Base-by-base conservation (phyloP, 768 basidiomycete genomes). In the Agrocybe pediades region DNA sequence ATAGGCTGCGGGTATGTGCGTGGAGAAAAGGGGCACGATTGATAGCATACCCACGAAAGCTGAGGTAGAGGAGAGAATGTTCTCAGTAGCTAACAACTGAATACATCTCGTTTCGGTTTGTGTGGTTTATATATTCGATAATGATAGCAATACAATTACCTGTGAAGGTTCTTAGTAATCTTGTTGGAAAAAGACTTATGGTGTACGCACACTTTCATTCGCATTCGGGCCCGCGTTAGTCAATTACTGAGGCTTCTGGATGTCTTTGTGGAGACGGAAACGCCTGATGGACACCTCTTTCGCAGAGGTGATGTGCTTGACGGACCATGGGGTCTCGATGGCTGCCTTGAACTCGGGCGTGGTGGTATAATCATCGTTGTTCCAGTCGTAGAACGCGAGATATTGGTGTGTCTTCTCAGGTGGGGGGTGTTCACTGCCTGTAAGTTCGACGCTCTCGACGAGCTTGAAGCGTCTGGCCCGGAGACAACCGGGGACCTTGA, bases 1-100 rank as follows among this genome's bases (percentile, higher is more conserved):
- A 41, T 56, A 84, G 83, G 84, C 83, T 15, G 82, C 84, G 6
- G 84, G 78, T 2, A 81, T 85, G 69, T 86, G 82, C 53, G 82
- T 83, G 11, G 83, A 85, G 65, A 77, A 71, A 51, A 65, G 66
- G 5, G 83, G 84, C 0, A 82, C 84, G 2, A 78, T 84, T 59
- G 82, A 84, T 51, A 84, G 82, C 58, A 76, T 84, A 55, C 84
- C 84, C 3, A 64, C 54, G 13, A 61, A 65, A 41, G 61, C 50
- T 2, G 75, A 79, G 51, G 78, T 84, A 2, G 71, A 72, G 39
- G 63, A 55, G 25, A 63, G 71, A 47, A 58, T 73, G 62, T 33
- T 43, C 36, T 36, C 45, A 13, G n/a, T 36, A 15, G 33, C 13
- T 36, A 41, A 19, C 27, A 8, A 7, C n/a, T 51, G 36, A 51